A percentile compares a stretch with the other conserved stretches of the same genome.
These are phyloP conservation scores for Neoboletus brunneissimus DNA, from an alignment of 768 basidiomycete species.

Conservation along the genomic window DNA sequence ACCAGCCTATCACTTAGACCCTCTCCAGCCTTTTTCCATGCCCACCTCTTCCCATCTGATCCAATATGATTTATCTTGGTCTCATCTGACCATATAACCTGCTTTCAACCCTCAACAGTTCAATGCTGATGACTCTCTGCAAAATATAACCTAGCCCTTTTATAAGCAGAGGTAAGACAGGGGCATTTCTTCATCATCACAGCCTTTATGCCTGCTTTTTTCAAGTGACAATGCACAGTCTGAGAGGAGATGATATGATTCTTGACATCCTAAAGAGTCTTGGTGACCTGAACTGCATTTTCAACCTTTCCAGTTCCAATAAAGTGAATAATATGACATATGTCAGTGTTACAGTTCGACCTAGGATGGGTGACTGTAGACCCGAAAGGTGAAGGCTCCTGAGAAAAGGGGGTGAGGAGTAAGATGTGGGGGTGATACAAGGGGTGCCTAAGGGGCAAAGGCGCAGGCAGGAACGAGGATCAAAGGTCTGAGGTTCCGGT, in stretches of 20 bases:
- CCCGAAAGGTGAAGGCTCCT: no score
- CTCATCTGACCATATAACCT: neutral
- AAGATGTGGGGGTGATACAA: no score
- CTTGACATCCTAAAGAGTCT: neutral
- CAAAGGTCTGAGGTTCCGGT: no score
- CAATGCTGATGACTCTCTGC: neutral
- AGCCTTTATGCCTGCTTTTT: neutral
- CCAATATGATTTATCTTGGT: neutral
- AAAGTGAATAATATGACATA: no score
- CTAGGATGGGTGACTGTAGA: no score
- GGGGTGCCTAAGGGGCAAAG: no score
- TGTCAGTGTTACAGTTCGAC: no score
- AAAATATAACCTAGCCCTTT: neutral
- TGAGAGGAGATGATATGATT: neutral
- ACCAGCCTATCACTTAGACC: neutral
- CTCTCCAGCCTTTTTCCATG: neutral
- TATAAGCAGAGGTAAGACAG: neutral
- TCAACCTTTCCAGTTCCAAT: no score
- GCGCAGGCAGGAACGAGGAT: no score
- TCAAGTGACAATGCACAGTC: neutral
- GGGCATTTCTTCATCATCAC: neutral
- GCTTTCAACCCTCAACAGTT: neutral
- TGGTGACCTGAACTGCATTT: no score
- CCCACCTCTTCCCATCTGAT: neutral
- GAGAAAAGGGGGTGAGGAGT: no score